These are phyloP conservation scores for Chaetomiaceae sp. DNA, from an alignment of 2,329 filamentous ascomycete species.

Conservation along the genomic window DNA sequence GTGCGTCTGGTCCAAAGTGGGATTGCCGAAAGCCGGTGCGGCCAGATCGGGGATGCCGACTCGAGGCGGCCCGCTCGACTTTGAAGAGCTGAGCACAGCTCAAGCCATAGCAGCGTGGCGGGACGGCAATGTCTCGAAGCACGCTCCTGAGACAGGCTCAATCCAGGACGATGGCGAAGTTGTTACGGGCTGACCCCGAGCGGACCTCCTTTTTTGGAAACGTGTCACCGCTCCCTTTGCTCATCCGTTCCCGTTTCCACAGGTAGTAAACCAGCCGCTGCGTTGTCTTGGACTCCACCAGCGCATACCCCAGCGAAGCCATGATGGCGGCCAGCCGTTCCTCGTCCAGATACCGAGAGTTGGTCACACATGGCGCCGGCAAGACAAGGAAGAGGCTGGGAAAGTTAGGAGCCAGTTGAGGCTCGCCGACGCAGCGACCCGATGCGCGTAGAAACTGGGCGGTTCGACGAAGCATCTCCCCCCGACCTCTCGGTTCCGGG, in stretches of 20 bases:
- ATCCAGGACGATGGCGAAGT: conserved; percentile 74
- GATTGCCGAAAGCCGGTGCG: not conserved
- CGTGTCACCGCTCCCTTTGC: conserved; percentile 22
- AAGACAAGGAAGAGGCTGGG: conserved; percentile 83
- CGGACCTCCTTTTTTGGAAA: conserved; percentile 73
- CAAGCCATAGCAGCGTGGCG: no score
- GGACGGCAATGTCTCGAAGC: no score
- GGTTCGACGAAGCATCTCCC: conserved; percentile 78
- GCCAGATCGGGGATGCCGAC: conserved; percentile 1
- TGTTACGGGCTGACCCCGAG: conserved; percentile 72
- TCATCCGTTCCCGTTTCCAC: conserved; percentile 52
- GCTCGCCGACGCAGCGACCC: conserved; percentile 10
- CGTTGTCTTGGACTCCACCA: conserved; percentile 63
- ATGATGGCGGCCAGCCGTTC: conserved; percentile 65
- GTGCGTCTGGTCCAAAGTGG: not conserved
- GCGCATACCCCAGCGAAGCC: conserved; percentile 64
- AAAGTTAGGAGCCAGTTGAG: conserved; percentile 34
- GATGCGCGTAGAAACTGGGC: conserved; percentile 57
- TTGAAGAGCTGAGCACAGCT: no score
- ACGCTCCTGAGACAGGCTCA: conserved; percentile 7
- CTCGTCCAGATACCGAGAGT: conserved; percentile 84
- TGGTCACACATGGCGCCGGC: conserved; percentile 78
- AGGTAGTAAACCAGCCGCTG: conserved; percentile 83
- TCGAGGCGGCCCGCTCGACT: not conserved
- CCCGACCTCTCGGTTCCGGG: conserved; percentile 65